Percentiles rank a stretch among this genome's conserved stretches.
phyloP scores from a whole-genome alignment of 495 filamentous ascomycete species.

The Tuber magnatum region DNA sequence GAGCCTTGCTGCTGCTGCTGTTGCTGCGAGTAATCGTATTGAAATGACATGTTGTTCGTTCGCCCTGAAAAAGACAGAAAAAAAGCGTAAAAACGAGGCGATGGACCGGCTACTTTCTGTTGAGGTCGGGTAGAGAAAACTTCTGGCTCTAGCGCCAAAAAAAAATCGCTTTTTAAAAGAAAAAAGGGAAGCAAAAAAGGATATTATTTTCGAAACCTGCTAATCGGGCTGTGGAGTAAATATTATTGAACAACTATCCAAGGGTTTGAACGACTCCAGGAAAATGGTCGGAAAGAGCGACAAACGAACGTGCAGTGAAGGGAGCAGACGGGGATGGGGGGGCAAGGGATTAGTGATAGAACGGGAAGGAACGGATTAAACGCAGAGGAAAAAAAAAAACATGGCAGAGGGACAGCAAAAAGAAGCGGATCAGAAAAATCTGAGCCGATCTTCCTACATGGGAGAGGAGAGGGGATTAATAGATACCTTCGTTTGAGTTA shows the following conservation, averaged over 20 bases:
- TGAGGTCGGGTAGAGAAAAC: constrained; percentile 26
- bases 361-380: neutral
- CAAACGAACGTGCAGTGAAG: neutral
- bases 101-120: constrained; percentile 13
- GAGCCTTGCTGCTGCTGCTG: constrained; percentile 51
- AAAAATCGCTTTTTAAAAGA: constrained; percentile 27
- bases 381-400: neutral
- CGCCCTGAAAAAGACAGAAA: constrained; percentile 22
- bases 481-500: constrained; percentile 32
- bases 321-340: neutral
- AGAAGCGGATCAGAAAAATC: neutral
- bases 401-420: neutral
- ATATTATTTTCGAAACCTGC: constrained; percentile 10
- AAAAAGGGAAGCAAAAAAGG: constrained; percentile 17
- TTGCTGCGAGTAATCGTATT: constrained; percentile 54
- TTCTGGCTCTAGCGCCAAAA: constrained; percentile 39
- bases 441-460: neutral
- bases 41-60: constrained; percentile 51
- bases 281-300: neutral
- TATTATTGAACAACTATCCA: neutral
- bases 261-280: neutral
- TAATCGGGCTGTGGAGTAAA: constrained; percentile 6
- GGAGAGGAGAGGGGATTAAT: constrained; percentile 5
- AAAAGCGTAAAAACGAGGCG: constrained; percentile 18
- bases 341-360: neutral